Base-by-base conservation (phyloP, 176 grass and related monocot species). In the Phoenix roebelenii region DNA sequence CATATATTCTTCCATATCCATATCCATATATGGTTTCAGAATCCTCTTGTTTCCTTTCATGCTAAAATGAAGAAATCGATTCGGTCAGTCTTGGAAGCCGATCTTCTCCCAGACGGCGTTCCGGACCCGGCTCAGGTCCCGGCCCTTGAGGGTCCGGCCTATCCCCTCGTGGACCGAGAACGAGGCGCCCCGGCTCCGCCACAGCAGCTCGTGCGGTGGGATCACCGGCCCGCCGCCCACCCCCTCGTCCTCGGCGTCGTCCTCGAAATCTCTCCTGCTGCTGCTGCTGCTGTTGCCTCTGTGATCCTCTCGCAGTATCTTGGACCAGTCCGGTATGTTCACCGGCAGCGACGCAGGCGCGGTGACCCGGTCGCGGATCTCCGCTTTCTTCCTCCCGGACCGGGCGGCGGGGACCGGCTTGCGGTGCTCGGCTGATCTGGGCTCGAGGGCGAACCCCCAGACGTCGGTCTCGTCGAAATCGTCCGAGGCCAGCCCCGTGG, bases 101-200 rank as follows among this genome's bases (percentile, higher is more conserved):
- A 83, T 96, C 76, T 60, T 72, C 76, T 96, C 85, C 92, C 92
- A 96, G 18, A 96, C 83, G n/a, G 87, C 92, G 62, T 96, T 85
- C 9, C 92, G 77, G 58, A 96, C 83, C 2, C 87, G 77, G 74
- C 92, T 90, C 71, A 96, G 80, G 76, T 96, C 92, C 2, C 87
- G 84, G 15, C 92, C 92, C 80, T 96, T 96, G 39, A 96, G 92
- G 30, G 92, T 96, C 65, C 92, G 28, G 2, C 92, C 92, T 58
- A 88, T 39, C 68, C 92, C 92, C 73, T 96, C 86, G 50, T 96
- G 87, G 69, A 96, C 92, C 69, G 92, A 96, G 61, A 83, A 25
- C 15, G 83, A 84, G 59, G 83, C 67, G 15, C 77, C 73, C 5
- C 83, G 80, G 83, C 82, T 69, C 23, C 69, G 72, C 60, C 77